These are phyloP conservation scores for Fusarium mexicanum DNA, from an alignment of 2,329 filamentous ascomycete genomes.

Conservation along the genomic window DNA sequence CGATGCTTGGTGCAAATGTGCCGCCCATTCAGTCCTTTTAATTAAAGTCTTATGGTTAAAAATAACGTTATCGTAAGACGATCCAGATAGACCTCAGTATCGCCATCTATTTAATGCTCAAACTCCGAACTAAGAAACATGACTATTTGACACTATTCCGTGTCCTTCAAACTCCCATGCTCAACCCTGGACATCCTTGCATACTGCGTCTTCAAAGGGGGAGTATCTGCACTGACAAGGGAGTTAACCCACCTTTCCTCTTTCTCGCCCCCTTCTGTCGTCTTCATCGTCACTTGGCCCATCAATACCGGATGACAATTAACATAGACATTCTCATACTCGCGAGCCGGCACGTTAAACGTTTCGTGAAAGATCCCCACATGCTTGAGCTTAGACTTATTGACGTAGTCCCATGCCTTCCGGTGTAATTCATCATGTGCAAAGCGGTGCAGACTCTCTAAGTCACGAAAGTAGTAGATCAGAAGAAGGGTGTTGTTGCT, in stretches of 20 bases:
- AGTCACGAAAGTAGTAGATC: constrained; percentile 61
- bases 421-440: constrained; percentile 61
- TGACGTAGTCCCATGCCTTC: constrained; percentile 61
- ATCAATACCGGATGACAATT: constrained; percentile 54
- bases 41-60: background rate
- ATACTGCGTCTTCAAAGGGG: constrained; percentile 49
- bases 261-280: constrained; percentile 22
- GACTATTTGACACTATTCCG: background rate
- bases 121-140: background rate
- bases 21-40: background rate
- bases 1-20: background rate
- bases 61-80: background rate
- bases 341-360: constrained; percentile 55
- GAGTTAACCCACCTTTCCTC: constrained; percentile 47
- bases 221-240: constrained; percentile 47
- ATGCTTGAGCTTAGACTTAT: constrained; percentile 49
- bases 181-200: constrained; percentile 45
- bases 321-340: constrained; percentile 63
- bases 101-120: too few species aligned
- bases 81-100: background rate
- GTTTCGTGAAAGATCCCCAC: constrained; percentile 66
- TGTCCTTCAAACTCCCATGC: constrained; percentile 27
- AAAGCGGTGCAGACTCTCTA: constrained; percentile 61
- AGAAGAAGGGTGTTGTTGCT: constrained; percentile 55
- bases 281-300: constrained; percentile 44